phyloP scores from a whole-genome alignment of 1,139 yeast species.

The Geotrichum siamense region DNA sequence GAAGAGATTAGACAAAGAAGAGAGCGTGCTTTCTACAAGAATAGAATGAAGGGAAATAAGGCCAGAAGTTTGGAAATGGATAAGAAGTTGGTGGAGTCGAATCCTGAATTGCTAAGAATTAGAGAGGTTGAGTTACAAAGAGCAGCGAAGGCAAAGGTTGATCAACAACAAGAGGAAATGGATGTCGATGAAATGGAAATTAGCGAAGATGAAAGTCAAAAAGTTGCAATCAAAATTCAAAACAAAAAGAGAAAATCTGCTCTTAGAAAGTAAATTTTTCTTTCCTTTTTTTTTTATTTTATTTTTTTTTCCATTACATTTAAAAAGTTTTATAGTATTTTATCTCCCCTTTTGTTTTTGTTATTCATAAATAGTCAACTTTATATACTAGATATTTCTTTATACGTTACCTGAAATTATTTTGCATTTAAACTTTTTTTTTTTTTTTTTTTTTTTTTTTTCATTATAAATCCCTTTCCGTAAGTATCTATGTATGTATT shows the following conservation, averaged over 20 bases:
- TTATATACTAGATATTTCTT: no score
- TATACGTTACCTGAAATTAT: no score
- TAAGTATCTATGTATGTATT: no score
- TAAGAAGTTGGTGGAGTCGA: constrained; percentile 75
- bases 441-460: no score
- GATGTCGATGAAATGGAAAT: constrained; percentile 43
- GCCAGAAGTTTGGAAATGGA: constrained; percentile 80
- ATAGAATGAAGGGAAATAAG: constrained; percentile 97
- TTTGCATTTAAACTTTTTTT: no score
- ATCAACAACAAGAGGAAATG: constrained; percentile 38
- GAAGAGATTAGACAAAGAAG: constrained; percentile 95
- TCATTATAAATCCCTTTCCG: no score
- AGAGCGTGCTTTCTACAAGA: constrained; percentile 97
- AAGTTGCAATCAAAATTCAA: constrained; percentile 73
- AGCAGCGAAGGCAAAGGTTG: constrained; percentile 53
- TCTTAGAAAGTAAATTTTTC: constrained; percentile 1
- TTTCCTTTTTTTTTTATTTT: not conserved
- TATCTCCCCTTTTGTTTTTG: no score
- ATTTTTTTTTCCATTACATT: not conserved
- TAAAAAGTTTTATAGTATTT: no score
- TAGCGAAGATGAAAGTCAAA: constrained; percentile 46
- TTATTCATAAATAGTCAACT: no score
- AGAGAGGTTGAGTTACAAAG: constrained; percentile 89
- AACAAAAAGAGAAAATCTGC: constrained; percentile 40
- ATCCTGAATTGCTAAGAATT: constrained; percentile 84